Evolutionary conservation across 306 rosid genomes (phyloP), one percentile per base, ranked within the genome.

Genomic region (Oemleria cerasiformis): DNA sequence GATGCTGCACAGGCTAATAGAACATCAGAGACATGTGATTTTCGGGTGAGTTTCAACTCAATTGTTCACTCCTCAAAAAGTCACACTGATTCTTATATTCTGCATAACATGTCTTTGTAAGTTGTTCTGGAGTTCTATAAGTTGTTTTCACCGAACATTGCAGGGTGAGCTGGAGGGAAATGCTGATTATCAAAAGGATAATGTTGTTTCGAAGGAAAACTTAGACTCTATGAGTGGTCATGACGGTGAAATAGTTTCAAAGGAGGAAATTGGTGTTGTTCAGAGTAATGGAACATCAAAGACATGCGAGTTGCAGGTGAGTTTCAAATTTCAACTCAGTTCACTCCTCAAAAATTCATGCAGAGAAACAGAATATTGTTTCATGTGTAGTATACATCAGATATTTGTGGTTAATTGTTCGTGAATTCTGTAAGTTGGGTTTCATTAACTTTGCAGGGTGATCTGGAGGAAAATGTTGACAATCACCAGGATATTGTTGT

Each of bases 111-210:
- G 2, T 25, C 30, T n/a, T n/a, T n/a, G n/a, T n/a, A n/a, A 8
- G 39, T 78, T 11, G 12, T 20, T 39, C 12, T 14, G 5, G 61
- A 51, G 19, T 75, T 41, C 1, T 73, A 10, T 65, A 15, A 56
- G 42, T 48, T 58, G n/a, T 56, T 4, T 50, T 60, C 20, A 4
- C 14, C 8, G 23, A 34, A 58, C 34, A 5, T 60, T 68, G 63
- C 71, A 75, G 78, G 75, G 45, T 80, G 67, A 25, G 23, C 21
- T 30, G 45, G 63, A 57, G 65, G 60, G 30, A 67, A 73, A 23
- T 54, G 63, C 39, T 55, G 67, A 48, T 61, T 19, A 16, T 68
- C 6, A 47, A 45, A 54, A 70, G n/a, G 62, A 48, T 25, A 66
- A 42, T 30, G 30, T 23, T 66, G 51, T 30, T 59, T 25, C 40